A percentile compares a stretch with the other conserved stretches of the same genome.
phyloP scores from a whole-genome alignment of 495 filamentous ascomycete genomes.

The Podospora tetraspora region DNA sequence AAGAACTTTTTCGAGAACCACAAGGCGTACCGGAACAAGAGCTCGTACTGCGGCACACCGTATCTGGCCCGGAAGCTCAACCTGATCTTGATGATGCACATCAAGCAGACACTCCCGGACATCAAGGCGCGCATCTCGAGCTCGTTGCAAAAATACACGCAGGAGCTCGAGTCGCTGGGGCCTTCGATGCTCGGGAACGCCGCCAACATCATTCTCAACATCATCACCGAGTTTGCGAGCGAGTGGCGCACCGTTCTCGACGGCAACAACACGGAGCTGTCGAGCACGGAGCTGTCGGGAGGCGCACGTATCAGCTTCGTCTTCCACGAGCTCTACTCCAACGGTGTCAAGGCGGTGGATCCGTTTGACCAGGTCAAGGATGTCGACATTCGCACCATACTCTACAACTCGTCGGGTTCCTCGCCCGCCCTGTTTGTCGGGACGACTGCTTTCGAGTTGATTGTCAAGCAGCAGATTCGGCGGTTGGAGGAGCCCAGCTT shows the following conservation, averaged over 20 bases:
- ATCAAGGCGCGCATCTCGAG: constrained; percentile 94
- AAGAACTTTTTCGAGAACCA: constrained; percentile 98
- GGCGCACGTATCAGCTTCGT: constrained; percentile 99
- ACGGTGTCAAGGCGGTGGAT: constrained; percentile 96
- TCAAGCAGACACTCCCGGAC: constrained; percentile 98
- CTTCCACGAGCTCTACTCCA: constrained; percentile 96
- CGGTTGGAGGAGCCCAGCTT: constrained; percentile 91
- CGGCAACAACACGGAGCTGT: constrained; percentile 92
- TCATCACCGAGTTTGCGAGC: constrained; percentile 97
- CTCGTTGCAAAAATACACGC: constrained; percentile 84
- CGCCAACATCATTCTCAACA: constrained; percentile 92
- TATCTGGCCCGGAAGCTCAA: constrained; percentile 97
- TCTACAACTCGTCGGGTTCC: constrained; percentile 97
- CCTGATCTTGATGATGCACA: constrained; percentile 99
- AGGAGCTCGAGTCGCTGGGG: constrained; percentile 76
- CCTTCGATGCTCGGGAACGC: constrained; percentile 96
- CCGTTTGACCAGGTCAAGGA: constrained; percentile 98
- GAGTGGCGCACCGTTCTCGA: constrained; percentile 96
- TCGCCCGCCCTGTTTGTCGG: constrained; percentile 97
- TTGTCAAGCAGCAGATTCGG: constrained; percentile 98
- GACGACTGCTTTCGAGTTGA: constrained; percentile 93
- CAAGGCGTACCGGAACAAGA: constrained; percentile 98
- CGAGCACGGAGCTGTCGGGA: constrained; percentile 88
- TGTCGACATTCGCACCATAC: constrained; percentile 90
- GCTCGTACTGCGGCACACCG: constrained; percentile 95